Base-by-base conservation (phyloP, 2,329 filamentous ascomycete species). In the Zarea fungicola region DNA sequence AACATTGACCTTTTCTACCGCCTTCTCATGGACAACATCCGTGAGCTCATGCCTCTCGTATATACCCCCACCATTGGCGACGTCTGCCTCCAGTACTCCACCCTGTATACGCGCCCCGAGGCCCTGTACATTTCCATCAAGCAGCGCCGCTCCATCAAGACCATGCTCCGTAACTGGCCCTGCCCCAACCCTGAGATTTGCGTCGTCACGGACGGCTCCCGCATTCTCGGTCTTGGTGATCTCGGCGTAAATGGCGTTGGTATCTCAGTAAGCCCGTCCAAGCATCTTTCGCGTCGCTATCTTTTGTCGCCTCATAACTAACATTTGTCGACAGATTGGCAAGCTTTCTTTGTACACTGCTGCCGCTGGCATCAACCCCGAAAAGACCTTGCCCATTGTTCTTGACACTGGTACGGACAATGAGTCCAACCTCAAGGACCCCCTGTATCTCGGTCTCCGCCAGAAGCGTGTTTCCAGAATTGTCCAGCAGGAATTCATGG, bases 201-300 rank as follows among this genome's bases (percentile, higher is more conserved):
- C 63, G 91, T 96, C 65, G 85, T 99, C 59, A 97, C 93, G 14
- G 93, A 99, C 66, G 93, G 93, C 53, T 96, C 91, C 42, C 86
- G 93, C 57, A 96, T 84, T 67, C 83, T 91, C 51, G 92, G 93
- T 62, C 82, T 99, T 31, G 93, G 93, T 59, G 93, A 99, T 70
- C 80, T 97, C 50, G 93, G 93, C 58, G 85, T 99, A 57, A 96
- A 96, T 69, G 93, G 93, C 62, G 95, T 97, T 75, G 93, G 93
- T 57, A 99, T 99, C 69, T 90, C 93, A 54, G 92, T 84, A 70
- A 71, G 80, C 77, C 21, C 13, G n/a, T n/a, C n/a, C n/a, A 9
- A 6, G 2, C 9, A 9, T 6, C 11, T 11, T 18, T 23, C 22
- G 11, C 18, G 29, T n/a, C n/a, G 9, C 28, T 23, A 19, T 7